These are phyloP conservation scores for Fraxinus nigra DNA, from an alignment of 305 asterid genomes.

Conservation along the genomic window DNA sequence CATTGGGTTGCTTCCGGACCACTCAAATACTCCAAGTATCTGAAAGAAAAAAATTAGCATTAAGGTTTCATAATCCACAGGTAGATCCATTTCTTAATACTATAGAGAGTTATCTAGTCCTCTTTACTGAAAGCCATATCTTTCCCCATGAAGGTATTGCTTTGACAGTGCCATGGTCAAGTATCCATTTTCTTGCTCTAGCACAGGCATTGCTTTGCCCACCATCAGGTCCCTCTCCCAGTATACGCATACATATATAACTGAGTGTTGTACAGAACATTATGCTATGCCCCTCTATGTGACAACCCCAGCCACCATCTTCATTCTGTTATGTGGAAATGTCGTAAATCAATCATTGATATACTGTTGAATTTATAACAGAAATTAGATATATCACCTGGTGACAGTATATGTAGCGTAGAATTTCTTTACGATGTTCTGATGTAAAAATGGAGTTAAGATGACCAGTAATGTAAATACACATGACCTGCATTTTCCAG, in stretches of 20 bases:
- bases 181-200: conserved; percentile 79
- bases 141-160: conserved; percentile 96
- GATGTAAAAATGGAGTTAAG: conserved; percentile 5
- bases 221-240: conserved; percentile 23
- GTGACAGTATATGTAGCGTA: conserved; percentile 24
- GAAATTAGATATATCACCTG: conserved; percentile 14
- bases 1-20: conserved; percentile 35
- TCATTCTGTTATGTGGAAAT: conserved; percentile 19
- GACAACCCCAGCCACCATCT: conserved; percentile 38
- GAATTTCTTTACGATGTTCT: conserved; percentile 22
- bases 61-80: neutral
- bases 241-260: conserved; percentile 18
- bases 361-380: neutral
- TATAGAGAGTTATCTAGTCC: neutral
- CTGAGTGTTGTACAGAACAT: conserved; percentile 28
- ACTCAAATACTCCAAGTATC: conserved; percentile 33
- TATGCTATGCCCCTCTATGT: conserved; percentile 32
- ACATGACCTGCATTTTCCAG: conserved; percentile 12
- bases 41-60: neutral
- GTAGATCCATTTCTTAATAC: neutral
- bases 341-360: neutral
- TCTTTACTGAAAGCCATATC: conserved; percentile 77
- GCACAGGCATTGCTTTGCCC: conserved; percentile 53
- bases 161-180: conserved; percentile 70
- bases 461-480: conserved; percentile 19